A percentile compares a stretch with the other conserved stretches of the same genome.
Evolutionary conservation across 2,329 filamentous ascomycete species (phyloP).

Genomic region (Lachnellula cervina): DNA sequence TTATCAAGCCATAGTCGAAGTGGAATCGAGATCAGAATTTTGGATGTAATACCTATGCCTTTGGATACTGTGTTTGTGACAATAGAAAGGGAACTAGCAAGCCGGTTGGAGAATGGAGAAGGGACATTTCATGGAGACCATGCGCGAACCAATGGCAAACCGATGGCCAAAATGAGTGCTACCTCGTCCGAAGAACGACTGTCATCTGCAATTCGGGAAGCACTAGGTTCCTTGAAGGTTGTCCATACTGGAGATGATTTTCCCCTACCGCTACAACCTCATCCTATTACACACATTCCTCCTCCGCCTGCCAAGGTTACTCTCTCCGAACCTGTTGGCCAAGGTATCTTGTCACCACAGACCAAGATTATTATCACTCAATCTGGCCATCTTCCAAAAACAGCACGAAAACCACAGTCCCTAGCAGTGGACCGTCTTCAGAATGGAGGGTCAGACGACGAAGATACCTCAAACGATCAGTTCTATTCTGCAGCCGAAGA

Average conservation of each 20-base stretch:
- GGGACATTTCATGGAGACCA: constrained; percentile 71
- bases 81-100: constrained; percentile 74
- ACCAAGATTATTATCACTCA: constrained; percentile 82
- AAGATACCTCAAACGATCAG: constrained; percentile 82
- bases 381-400: constrained; percentile 53
- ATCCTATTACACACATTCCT: constrained; percentile 81
- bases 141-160: constrained; percentile 39
- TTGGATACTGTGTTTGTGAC: constrained; percentile 85
- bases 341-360: constrained; percentile 70
- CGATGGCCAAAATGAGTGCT: constrained; percentile 29
- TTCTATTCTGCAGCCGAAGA: constrained; percentile 93
- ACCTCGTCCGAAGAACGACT: constrained; percentile 51
- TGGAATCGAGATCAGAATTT: constrained; percentile 76
- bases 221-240: constrained; percentile 66
- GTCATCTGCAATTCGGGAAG: constrained; percentile 64
- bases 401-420: constrained; percentile 40
- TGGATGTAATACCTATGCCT: constrained; percentile 74
- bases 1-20: constrained; percentile 66
- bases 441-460: constrained; percentile 59
- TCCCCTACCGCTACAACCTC: constrained; percentile 70
- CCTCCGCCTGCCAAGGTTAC: constrained; percentile 82
- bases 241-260: constrained; percentile 81
- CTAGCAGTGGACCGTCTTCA: constrained; percentile 47
- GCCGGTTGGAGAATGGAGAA: constrained; percentile 76
- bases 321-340: constrained; percentile 90